Evolutionary conservation across 164 flowering plant genomes (phyloP).

Genomic region (Amborella trichopoda): DNA sequence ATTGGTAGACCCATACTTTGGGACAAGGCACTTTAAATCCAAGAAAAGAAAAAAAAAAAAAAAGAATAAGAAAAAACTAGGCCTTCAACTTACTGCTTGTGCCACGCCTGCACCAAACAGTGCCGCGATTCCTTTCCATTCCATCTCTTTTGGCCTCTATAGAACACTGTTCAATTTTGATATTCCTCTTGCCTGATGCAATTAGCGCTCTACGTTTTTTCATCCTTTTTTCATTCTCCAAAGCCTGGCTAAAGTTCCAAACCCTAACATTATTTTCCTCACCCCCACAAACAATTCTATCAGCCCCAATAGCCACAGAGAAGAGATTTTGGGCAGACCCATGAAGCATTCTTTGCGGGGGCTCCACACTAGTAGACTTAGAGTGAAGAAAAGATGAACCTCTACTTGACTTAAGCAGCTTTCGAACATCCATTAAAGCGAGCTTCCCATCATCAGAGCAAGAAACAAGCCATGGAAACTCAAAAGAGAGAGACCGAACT

Average conservation of each 20-base stretch:
- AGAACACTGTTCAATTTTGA: conserved; percentile 45
- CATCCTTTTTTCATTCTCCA: conserved; percentile 61
- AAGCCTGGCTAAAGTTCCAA: conserved; percentile 87
- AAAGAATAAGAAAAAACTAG: conserved; percentile 8
- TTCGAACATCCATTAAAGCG: conserved; percentile 68
- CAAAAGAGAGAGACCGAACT: conserved; percentile 74
- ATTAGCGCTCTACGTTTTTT: conserved; percentile 49
- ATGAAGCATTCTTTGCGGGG: conserved; percentile 92
- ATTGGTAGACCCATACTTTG: neutral
- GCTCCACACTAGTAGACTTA: conserved; percentile 30
- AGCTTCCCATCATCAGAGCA: conserved; percentile 82
- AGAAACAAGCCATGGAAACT: conserved; percentile 95
- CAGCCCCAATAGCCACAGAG: conserved; percentile 68
- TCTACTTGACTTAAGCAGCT: conserved; percentile 34
- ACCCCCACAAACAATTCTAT: conserved; percentile 83
- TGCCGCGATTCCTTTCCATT: conserved; percentile 30
- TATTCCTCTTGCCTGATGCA: conserved; percentile 39
- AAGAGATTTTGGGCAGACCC: conserved; percentile 62
- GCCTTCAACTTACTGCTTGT: conserved; percentile 58
- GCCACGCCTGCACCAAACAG: conserved; percentile 45
- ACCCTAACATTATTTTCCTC: conserved; percentile 78
- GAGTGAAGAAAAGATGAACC: conserved; percentile 11
- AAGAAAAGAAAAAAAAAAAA: neutral
- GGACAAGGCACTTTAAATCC: neutral
- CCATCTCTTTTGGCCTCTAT: conserved; percentile 68